Evolutionary conservation across 2,329 filamentous ascomycete species (phyloP).

Genomic region (Grosmannia serpens): DNA sequence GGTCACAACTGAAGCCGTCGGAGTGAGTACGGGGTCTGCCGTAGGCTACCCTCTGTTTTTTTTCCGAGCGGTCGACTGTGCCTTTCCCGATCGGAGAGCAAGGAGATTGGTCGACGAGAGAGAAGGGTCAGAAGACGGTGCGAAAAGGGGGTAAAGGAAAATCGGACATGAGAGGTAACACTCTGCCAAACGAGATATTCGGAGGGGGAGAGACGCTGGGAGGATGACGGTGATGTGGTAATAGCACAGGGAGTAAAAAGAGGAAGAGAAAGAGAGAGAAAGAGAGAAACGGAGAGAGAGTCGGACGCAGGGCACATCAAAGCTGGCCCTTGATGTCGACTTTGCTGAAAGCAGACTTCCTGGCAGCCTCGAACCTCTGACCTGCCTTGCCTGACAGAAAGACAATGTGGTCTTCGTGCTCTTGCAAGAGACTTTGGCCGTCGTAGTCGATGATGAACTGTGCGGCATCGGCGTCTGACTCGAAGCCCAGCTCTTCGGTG

Average conservation of each 20-base stretch:
- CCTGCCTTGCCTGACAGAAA: slow-evolving; percentile 66
- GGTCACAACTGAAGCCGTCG: background rate
- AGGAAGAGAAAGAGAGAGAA: background rate
- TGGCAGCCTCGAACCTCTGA: slow-evolving; percentile 61
- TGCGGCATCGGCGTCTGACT: slow-evolving; percentile 79
- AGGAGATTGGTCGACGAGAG: background rate
- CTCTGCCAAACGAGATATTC: no score
- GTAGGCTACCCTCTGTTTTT: background rate
- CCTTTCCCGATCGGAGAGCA: background rate
- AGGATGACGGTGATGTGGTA: background rate
- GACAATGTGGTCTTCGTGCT: slow-evolving; percentile 60
- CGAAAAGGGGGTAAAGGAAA: background rate
- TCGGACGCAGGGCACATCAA: slow-evolving; percentile 29
- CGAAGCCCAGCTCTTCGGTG: slow-evolving; percentile 91
- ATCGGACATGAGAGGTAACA: no score
- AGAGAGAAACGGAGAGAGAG: background rate
- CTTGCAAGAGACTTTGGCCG: slow-evolving; percentile 64
- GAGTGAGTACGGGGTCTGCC: background rate
- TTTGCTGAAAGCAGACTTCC: slow-evolving; percentile 63
- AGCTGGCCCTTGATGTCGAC: slow-evolving; percentile 98
- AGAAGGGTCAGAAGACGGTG: background rate
- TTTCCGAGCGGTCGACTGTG: background rate
- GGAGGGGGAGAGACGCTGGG: background rate
- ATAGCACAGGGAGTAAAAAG: background rate
- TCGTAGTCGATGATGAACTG: slow-evolving; percentile 80